Percentiles rank a stretch among this genome's conserved stretches.
phyloP scores from a whole-genome alignment of 148 eudicot genomes.

The Fagopyrum esculentum region DNA sequence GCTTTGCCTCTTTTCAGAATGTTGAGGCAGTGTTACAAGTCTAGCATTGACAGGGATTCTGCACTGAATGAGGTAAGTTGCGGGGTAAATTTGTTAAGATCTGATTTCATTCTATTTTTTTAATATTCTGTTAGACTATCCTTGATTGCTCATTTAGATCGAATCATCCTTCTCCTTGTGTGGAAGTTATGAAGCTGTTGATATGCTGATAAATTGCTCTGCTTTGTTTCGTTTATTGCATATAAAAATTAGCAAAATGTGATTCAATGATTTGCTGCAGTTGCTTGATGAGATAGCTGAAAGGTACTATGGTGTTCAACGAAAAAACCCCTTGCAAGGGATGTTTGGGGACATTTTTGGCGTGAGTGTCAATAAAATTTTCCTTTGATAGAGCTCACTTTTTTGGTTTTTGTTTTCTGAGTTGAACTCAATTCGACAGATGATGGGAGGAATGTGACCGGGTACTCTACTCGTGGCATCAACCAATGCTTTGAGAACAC shows the following conservation, averaged over 20 bases:
- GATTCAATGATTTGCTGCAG: constrained; percentile 25
- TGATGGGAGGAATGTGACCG: constrained; percentile 45
- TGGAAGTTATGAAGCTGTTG: background rate
- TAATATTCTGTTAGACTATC: background rate
- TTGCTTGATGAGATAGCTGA: constrained; percentile 79
- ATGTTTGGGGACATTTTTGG: constrained; percentile 88
- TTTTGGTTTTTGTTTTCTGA: background rate
- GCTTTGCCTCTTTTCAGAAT: constrained; percentile 85
- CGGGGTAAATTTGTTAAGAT: background rate
- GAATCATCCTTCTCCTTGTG: background rate
- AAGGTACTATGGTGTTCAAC: constrained; percentile 73
- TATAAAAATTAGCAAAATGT: background rate
- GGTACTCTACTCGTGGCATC: background rate
- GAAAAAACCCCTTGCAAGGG: constrained; percentile 77
- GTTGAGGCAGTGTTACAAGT: constrained; percentile 67
- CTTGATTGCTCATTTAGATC: background rate
- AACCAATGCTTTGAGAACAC: background rate
- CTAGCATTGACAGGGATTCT: constrained; percentile 68
- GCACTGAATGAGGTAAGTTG: constrained; percentile 54
- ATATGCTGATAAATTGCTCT: background rate
- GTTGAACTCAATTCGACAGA: constrained; percentile 33
- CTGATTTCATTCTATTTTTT: background rate
- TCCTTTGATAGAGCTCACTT: background rate
- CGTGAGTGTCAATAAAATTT: constrained; percentile 28
- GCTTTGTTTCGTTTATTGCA: background rate